These are phyloP conservation scores for Thraustochytrium striatum DNA, from an alignment of 352 stramenopile species.

Conservation along the genomic window DNA sequence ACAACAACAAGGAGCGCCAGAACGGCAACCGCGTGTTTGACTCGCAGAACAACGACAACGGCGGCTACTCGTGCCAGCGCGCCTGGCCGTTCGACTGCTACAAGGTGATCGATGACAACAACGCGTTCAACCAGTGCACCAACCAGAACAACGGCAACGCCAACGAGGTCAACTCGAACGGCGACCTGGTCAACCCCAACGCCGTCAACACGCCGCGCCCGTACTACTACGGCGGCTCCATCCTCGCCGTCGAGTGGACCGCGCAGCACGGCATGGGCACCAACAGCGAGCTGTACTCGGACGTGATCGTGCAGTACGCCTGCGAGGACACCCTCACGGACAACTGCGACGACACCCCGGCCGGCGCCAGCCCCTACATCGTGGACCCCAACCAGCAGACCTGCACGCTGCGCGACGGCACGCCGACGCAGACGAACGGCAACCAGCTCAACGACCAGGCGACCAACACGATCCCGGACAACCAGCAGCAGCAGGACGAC, in stretches of 20 bases:
- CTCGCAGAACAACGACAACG: conserved; percentile 56
- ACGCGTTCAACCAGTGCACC: conserved; percentile 40
- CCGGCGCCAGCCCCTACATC: conserved; percentile 30
- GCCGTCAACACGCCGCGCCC: conserved; percentile 54
- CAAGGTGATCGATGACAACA: conserved; percentile 30
- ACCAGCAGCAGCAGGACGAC: conserved; percentile 39
- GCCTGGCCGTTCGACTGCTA: conserved; percentile 48
- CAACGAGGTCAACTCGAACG: neutral
- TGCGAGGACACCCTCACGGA: conserved; percentile 55
- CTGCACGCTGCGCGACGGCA: conserved; percentile 55
- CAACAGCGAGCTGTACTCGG: conserved; percentile 56
- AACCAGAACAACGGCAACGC: neutral
- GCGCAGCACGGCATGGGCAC: conserved; percentile 57
- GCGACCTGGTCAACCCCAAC: conserved; percentile 14
- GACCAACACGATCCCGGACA: conserved; percentile 53
- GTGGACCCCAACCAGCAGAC: conserved; percentile 50
- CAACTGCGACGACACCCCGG: conserved; percentile 23
- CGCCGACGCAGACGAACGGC: conserved; percentile 46
- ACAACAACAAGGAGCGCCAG: conserved; percentile 51
- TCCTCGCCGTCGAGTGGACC: conserved; percentile 59
- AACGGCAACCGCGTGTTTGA: conserved; percentile 50
- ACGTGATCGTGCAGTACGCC: conserved; percentile 58
- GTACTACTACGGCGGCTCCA: conserved; percentile 56
- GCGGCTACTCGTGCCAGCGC: conserved; percentile 55
- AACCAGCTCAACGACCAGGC: conserved; percentile 51